These are phyloP conservation scores for Ogataea pignaliae DNA, from an alignment of 805 yeast species.

Conservation along the genomic window DNA sequence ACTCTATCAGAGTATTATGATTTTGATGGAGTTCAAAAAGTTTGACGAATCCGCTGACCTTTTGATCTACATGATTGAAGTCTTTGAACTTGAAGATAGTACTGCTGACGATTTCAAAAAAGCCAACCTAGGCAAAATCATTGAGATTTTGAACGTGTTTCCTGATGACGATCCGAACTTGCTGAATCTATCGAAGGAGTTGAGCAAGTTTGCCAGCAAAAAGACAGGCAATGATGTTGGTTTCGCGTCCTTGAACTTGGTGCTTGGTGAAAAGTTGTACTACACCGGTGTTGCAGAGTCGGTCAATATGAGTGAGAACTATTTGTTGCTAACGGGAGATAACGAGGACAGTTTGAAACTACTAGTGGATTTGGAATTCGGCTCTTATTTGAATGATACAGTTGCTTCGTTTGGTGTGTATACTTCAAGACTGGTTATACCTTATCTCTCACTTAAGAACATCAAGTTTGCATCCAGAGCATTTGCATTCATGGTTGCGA, in stretches of 20 bases:
- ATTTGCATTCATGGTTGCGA: slow-evolving; percentile 31
- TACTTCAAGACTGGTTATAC: slow-evolving; percentile 58
- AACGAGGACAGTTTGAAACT: slow-evolving; percentile 17
- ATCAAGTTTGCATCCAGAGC: slow-evolving; percentile 53
- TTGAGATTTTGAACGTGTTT: slow-evolving; percentile 37
- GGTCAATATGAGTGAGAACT: slow-evolving; percentile 26
- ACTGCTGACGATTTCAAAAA: slow-evolving; percentile 24
- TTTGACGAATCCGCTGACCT: slow-evolving; percentile 82
- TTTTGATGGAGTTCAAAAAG: slow-evolving; percentile 64
- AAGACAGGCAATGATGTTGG: slow-evolving; percentile 54
- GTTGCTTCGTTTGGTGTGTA: slow-evolving; percentile 20
- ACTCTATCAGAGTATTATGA: slow-evolving; percentile 64
- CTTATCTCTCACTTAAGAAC: slow-evolving; percentile 67
- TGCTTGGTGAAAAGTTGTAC: slow-evolving; percentile 64
- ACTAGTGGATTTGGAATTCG: slow-evolving; percentile 32
- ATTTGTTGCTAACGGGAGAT: slow-evolving; percentile 22
- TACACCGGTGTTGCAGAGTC: slow-evolving; percentile 24
- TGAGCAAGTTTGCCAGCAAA: slow-evolving; percentile 61
- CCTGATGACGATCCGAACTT: slow-evolving; percentile 57
- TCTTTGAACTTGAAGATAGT: slow-evolving; percentile 47
- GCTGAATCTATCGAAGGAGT: slow-evolving; percentile 60
- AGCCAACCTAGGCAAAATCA: slow-evolving; percentile 32
- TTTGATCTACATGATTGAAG: slow-evolving; percentile 64
- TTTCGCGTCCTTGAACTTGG: slow-evolving; percentile 69
- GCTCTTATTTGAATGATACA: slow-evolving; percentile 30